Evolutionary conservation across 257 asterid genomes (phyloP).

Genomic region (Solanum gandarillasii): DNA sequence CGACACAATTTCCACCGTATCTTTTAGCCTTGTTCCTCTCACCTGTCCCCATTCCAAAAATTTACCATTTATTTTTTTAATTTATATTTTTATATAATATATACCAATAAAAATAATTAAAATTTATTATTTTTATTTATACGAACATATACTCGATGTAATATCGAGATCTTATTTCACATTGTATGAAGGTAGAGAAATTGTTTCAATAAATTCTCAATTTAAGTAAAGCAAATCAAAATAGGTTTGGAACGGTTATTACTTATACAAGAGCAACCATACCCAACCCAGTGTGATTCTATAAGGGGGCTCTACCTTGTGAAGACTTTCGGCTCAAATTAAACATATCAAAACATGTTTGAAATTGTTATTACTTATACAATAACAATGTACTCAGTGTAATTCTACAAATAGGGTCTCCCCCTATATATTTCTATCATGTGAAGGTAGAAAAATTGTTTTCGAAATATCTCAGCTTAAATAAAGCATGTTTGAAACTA

Average conservation of each 20-base stretch:
- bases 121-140: too few relatives aligned
- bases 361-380: neutral
- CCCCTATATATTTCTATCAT: too few relatives aligned
- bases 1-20: constrained; percentile 38
- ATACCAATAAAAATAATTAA: too few relatives aligned
- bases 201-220: too few relatives aligned
- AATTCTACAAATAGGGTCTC: neutral
- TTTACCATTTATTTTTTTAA: neutral
- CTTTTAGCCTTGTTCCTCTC: constrained; percentile 52
- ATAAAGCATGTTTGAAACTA: neutral
- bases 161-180: neutral
- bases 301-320: neutral
- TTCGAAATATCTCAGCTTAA: neutral
- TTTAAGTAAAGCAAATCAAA: neutral
- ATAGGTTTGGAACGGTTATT: neutral
- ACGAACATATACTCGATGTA: too few relatives aligned
- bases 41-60: constrained; percentile 16
- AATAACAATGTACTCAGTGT: neutral
- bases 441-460: neutral
- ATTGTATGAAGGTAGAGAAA: neutral
- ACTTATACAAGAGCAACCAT: neutral
- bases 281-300: too few relatives aligned
- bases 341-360: neutral
- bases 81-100: too few relatives aligned
- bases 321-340: neutral